phyloP scores from a whole-genome alignment of 441 rosid genomes.

The Adansonia grandidieri region DNA sequence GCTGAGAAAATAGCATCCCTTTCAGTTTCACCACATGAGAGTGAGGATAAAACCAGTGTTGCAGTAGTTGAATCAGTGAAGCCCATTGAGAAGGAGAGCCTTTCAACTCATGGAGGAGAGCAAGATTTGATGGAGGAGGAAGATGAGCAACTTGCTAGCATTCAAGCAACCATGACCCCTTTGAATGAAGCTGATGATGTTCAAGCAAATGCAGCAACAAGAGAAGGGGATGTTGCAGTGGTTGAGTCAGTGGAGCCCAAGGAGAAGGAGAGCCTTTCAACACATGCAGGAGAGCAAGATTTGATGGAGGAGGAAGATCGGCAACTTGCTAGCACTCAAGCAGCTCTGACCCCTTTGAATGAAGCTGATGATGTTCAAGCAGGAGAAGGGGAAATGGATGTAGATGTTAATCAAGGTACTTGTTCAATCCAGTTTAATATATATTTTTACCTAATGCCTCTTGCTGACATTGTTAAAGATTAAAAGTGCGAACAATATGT shows the following conservation, averaged over 20 bases:
- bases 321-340: constrained; percentile 35
- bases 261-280: constrained; percentile 29
- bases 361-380: constrained; percentile 36
- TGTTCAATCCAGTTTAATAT: constrained; percentile 23
- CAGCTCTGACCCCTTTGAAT: constrained; percentile 18
- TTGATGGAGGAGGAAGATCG: constrained; percentile 31
- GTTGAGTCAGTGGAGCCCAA: constrained; percentile 31
- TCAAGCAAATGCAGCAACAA: constrained; percentile 32
- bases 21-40: constrained; percentile 37
- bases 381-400: constrained; percentile 28
- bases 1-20: constrained; percentile 34
- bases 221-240: constrained; percentile 10
- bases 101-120: constrained; percentile 23
- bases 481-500: constrained; percentile 13
- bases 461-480: constrained; percentile 13
- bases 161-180: constrained; percentile 30
- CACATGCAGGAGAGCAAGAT: constrained; percentile 25
- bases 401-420: constrained; percentile 52
- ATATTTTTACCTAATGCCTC: background rate
- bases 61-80: constrained; percentile 32
- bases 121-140: constrained; percentile 30
- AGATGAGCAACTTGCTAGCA: constrained; percentile 32
- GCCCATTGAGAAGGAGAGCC: constrained; percentile 28
- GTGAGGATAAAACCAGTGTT: constrained; percentile 31
- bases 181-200: constrained; percentile 27